Evolutionary conservation across 2,329 filamentous ascomycete genomes (phyloP).

Genomic region (Ophidiomyces ophidiicola): DNA sequence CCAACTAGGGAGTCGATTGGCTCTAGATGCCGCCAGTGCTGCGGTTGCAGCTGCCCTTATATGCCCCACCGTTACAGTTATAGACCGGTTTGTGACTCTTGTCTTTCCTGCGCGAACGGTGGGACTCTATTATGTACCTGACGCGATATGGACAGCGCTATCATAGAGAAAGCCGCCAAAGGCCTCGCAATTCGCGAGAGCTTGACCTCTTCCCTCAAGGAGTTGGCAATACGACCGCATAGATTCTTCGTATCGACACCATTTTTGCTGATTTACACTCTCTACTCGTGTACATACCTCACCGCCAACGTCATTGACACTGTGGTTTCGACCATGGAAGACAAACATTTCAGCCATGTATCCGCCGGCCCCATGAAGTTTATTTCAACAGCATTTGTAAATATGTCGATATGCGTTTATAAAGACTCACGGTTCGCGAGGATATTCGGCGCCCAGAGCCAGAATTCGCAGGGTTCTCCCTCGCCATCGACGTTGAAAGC

Average conservation of each 20-base stretch:
- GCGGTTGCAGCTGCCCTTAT: constrained; percentile 61
- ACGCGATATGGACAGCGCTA: constrained; percentile 27
- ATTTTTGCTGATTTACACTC: constrained; percentile 40
- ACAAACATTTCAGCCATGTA: constrained; percentile 46
- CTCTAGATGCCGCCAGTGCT: constrained; percentile 57
- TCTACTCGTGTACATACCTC: constrained; percentile 83
- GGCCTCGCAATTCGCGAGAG: constrained; percentile 32
- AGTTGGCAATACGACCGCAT: constrained; percentile 31
- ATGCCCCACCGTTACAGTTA: constrained; percentile 73
- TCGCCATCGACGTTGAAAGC: constrained; percentile 17
- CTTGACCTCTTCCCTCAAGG: constrained; percentile 29
- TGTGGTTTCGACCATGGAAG: constrained; percentile 50
- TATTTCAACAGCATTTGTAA: constrained; percentile 63
- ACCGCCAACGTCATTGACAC: constrained; percentile 85
- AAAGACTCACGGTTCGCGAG: constrained; percentile 79
- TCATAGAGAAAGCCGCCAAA: constrained; percentile 40
- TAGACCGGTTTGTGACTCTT: constrained; percentile 55
- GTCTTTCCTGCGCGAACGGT: background rate
- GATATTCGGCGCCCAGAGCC: constrained; percentile 56
- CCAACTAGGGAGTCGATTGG: constrained; percentile 54
- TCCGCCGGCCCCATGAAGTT: constrained; percentile 73
- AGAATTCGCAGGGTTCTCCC: constrained; percentile 9
- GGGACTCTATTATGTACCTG: background rate
- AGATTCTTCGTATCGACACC: constrained; percentile 38
- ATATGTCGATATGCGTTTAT: constrained; percentile 75